These are phyloP conservation scores for Chaetomium sp. DNA, from an alignment of 2,329 filamentous ascomycete species.

Conservation along the genomic window DNA sequence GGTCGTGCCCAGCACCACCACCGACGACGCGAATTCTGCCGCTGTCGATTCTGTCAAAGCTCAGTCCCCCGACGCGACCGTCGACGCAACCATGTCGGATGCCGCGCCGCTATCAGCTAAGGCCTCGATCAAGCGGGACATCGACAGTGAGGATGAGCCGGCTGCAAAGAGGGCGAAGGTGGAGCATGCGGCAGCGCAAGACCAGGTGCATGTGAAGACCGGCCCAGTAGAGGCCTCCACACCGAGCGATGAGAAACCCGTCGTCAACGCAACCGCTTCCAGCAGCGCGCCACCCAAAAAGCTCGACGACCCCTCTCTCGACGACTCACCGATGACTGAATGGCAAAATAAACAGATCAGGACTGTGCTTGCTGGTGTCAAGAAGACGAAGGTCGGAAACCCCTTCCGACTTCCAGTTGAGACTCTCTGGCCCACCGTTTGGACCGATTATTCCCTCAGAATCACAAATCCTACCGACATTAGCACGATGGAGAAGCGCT, in stretches of 20 bases:
- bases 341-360: constrained; percentile 57
- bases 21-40: constrained; percentile 31
- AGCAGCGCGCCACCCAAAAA: constrained; percentile 29
- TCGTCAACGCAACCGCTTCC: constrained; percentile 13
- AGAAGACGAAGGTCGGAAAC: constrained; percentile 75
- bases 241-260: constrained; percentile 26
- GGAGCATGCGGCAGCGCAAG: constrained; percentile 29
- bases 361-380: constrained; percentile 64
- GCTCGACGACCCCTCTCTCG: constrained; percentile 38
- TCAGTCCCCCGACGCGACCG: constrained; percentile 31
- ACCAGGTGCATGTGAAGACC: constrained; percentile 27
- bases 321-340: constrained; percentile 47
- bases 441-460: constrained; percentile 62
- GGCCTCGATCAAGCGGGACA: constrained; percentile 68
- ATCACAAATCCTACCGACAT: constrained; percentile 80
- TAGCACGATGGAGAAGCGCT: constrained; percentile 69
- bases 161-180: constrained; percentile 76
- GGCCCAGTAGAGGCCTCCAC: constrained; percentile 26
- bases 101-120: constrained; percentile 46
- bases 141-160: constrained; percentile 61
- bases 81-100: constrained; percentile 38
- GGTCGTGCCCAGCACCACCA: constrained; percentile 20
- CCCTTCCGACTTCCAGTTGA: constrained; percentile 76
- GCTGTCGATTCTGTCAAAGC: constrained; percentile 35
- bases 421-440: constrained; percentile 68